Evolutionary conservation across 345 rosid genomes (phyloP).

Genomic region (Ailanthus altissimus): DNA sequence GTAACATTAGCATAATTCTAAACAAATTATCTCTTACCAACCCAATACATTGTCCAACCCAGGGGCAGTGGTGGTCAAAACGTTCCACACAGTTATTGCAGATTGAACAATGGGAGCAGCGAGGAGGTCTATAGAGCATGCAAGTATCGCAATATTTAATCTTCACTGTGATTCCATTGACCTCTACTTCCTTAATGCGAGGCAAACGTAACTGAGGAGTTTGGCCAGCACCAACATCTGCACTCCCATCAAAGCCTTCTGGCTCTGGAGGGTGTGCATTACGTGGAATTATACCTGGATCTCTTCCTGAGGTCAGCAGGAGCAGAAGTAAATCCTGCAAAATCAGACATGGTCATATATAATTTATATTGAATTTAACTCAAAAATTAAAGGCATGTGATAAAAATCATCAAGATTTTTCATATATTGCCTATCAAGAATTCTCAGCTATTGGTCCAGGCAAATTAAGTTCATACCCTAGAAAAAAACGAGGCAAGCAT

Average conservation of each 20-base stretch:
- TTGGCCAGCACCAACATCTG: conserved; percentile 65
- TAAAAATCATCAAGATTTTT: background rate
- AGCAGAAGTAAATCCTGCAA: conserved; percentile 82
- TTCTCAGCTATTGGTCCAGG: background rate
- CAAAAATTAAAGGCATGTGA: background rate
- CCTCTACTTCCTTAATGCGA: conserved; percentile 80
- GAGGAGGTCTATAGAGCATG: conserved; percentile 97
- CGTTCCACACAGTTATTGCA: conserved; percentile 97
- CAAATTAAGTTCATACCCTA: background rate
- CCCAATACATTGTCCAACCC: conserved; percentile 99
- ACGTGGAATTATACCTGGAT: conserved; percentile 97
- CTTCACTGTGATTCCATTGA: conserved; percentile 76
- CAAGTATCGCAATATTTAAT: conserved; percentile 96
- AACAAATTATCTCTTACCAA: conserved; percentile 52
- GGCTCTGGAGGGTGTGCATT: conserved; percentile 96
- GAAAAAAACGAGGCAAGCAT: background rate
- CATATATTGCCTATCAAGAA: background rate
- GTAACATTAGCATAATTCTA: conserved; percentile 1
- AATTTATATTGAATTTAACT: conserved; percentile 4
- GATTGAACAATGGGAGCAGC: conserved; percentile 98
- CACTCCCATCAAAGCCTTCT: conserved; percentile 61
- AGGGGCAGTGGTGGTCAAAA: conserved; percentile 99
- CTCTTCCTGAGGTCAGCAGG: conserved; percentile 91
- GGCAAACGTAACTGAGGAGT: conserved; percentile 83
- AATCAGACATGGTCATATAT: conserved; percentile 18